Conservation (phyloP, 2,329 filamentous ascomycete species). For the Fusarium sp. region DNA sequence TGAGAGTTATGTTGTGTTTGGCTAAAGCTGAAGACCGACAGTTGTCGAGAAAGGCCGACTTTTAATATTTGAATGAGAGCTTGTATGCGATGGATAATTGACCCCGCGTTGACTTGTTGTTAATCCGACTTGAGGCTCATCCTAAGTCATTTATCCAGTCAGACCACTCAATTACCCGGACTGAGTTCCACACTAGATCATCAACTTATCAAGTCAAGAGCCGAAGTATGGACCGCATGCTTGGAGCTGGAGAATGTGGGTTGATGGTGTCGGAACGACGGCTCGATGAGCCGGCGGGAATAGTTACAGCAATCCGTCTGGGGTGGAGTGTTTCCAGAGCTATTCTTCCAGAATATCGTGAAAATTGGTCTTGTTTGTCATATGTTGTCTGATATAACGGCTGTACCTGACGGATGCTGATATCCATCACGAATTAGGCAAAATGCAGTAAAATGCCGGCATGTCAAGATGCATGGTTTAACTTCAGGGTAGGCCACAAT, state of each 20-base stretch:
- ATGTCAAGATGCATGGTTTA: neutral
- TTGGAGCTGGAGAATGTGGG: conserved; percentile 13
- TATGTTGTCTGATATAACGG: conserved; percentile 8
- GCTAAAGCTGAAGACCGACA: conserved; percentile 9
- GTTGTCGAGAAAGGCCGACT: neutral
- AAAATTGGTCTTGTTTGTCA: conserved; percentile 7
- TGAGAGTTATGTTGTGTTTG: neutral
- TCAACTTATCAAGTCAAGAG: conserved; percentile 11
- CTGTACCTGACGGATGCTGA: conserved; percentile 8
- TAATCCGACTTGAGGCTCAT: conserved; percentile 31
- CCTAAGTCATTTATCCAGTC: conserved; percentile 45
- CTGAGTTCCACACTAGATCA: conserved; percentile 31
- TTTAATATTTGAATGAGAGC: conserved; percentile 21
- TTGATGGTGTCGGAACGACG: conserved; percentile 33
- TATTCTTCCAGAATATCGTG: conserved; percentile 12
- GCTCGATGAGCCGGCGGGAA: conserved; percentile 32
- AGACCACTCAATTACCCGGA: conserved; percentile 43
- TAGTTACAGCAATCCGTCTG: neutral
- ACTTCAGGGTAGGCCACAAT: conserved; percentile 27
- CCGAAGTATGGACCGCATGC: neutral
- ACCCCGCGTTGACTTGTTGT: conserved; percentile 40
- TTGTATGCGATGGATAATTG: conserved; percentile 21
- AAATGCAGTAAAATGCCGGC: conserved; percentile 19
- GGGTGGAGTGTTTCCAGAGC: neutral
- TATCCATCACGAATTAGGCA: conserved; percentile 23